These are phyloP conservation scores for Boletellus sp. DNA, from an alignment of 768 basidiomycete species.

Conservation along the genomic window DNA sequence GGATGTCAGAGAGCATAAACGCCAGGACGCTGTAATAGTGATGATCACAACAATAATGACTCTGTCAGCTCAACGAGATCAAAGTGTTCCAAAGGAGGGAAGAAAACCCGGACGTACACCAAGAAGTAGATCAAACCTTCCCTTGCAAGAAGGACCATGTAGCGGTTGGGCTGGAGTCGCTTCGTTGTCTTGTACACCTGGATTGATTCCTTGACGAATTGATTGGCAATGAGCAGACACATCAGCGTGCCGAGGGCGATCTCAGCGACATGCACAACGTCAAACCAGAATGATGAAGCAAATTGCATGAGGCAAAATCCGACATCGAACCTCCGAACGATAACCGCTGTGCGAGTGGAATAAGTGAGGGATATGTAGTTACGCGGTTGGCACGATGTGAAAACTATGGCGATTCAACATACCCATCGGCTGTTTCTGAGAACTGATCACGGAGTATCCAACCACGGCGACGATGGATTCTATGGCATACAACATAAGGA, in stretches of 20 bases:
- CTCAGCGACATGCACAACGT: not conserved
- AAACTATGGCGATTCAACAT: not conserved
- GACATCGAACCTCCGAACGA: too few relatives aligned
- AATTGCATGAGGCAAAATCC: too few relatives aligned
- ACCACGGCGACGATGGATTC: not conserved
- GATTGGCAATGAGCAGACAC: not conserved
- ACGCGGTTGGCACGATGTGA: not conserved
- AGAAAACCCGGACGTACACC: not conserved
- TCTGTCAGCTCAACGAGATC: too few relatives aligned
- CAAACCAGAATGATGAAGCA: too few relatives aligned
- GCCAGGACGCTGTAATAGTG: not conserved
- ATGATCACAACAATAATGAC: not conserved
- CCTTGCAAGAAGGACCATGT: not conserved
- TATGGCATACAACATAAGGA: not conserved
- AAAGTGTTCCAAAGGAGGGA: too few relatives aligned
- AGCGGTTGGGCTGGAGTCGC: not conserved
- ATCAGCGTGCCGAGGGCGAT: not conserved
- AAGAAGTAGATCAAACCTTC: not conserved
- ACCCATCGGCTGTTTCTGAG: not conserved
- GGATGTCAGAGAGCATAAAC: not conserved
- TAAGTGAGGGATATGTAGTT: too few relatives aligned
- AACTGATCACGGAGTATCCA: not conserved
- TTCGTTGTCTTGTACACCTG: not conserved
- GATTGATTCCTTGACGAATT: not conserved
- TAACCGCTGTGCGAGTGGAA: too few relatives aligned